A percentile compares a stretch with the other conserved stretches of the same genome.
Evolutionary conservation across 768 basidiomycete genomes (phyloP).

Genomic region (Boletus reticuloceps): DNA sequence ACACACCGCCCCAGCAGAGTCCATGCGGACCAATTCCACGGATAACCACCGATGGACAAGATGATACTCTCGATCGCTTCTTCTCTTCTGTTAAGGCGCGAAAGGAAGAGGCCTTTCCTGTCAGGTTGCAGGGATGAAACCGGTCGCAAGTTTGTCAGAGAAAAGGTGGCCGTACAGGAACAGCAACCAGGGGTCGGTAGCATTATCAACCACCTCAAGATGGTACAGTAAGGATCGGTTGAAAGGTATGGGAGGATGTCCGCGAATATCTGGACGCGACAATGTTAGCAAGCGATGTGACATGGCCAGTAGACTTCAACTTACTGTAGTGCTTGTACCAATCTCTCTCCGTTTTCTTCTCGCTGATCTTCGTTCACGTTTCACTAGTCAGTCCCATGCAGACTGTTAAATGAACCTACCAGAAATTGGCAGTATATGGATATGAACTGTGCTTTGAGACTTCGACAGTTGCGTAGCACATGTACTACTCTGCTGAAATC

Average conservation of each 20-base stretch:
- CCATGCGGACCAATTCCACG: conserved; percentile 98
- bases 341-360: conserved; percentile 76
- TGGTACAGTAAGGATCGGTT: conserved; percentile 59
- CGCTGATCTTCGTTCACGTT: conserved; percentile 57
- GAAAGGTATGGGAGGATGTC: conserved; percentile 65
- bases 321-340: conserved; percentile 83
- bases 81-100: conserved; percentile 72
- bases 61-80: conserved; percentile 84
- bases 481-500: conserved; percentile 76
- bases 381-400: conserved; percentile 4
- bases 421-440: conserved; percentile 80
- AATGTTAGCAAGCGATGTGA: neutral
- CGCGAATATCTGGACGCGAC: conserved; percentile 53
- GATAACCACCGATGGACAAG: conserved; percentile 70
- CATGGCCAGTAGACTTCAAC: conserved; percentile 22
- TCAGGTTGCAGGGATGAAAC: neutral
- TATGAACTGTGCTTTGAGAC: conserved; percentile 74
- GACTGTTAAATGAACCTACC: conserved; percentile 47
- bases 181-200: conserved; percentile 76
- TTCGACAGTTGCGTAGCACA: conserved; percentile 60
- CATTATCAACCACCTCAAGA: conserved; percentile 54
- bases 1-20: conserved; percentile 74
- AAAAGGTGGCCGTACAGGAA: conserved; percentile 56
- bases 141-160: neutral
- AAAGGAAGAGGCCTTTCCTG: conserved; percentile 84